Evolutionary conservation across 2,329 filamentous ascomycete genomes (phyloP), one percentile per base, ranked within the genome.

Genomic region (Dendryphion nanum): DNA sequence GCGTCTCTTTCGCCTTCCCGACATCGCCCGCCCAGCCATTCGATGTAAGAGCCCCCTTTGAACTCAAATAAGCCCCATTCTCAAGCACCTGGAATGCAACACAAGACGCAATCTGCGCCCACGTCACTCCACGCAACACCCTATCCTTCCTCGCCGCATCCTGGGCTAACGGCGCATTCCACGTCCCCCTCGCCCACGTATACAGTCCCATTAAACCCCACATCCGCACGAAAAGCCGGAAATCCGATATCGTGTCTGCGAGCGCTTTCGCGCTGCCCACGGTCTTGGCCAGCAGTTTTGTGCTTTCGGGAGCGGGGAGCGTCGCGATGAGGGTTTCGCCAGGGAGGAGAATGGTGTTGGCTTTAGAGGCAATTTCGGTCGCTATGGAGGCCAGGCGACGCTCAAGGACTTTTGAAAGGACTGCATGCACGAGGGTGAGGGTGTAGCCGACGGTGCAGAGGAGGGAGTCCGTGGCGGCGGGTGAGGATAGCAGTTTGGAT

Each of bases 181-280:
- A 70, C 7, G 59, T 60, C 4, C 48, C 51, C 45, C 78, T 75
- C 13, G 74, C 81, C 74, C 83, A 85, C 48, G 82, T 71, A 66
- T 87, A 86, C 63, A 95, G 73, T 35, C 82, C 82, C 58, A 95
- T 55, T 53, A 90, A 61, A 0, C 81, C 83, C 84, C 87, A 95
- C 19, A 96, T 74, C 1, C 89, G 78, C 45, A 79, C 70, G 60
- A 90, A 87, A 41, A 82, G 84, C 44, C 86, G 75, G 44, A 82
- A 79, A 58, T 93, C 86, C 50, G 75, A 76, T 32, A 93, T 73
- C 37, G 91, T 70, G 21, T 67, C 74, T 14, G 82, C 79, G 12
- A 95, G 73, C 12, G 66, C 58, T 42, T 66, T 69, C 5, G 63
- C 53, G 12, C 56, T 53, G 1, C 53, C 54, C 4, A 61, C 57